phyloP scores from a whole-genome alignment of 192 early-diverging fungal species.

The Funneliformis geosporum region DNA sequence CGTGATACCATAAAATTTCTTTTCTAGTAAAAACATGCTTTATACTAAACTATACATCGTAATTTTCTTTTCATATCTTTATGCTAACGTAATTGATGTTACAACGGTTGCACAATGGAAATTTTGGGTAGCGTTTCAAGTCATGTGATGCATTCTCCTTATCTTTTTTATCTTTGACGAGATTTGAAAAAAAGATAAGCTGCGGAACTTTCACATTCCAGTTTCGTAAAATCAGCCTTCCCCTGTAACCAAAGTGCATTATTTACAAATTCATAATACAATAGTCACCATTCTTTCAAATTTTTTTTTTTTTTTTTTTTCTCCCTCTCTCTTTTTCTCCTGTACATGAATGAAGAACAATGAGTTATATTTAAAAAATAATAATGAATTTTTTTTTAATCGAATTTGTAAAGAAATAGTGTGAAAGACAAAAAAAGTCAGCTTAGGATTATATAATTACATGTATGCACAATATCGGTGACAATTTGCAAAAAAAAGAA shows the following conservation, averaged over 20 bases:
- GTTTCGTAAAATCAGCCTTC: background rate
- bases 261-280: background rate
- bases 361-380: background rate
- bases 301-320: background rate
- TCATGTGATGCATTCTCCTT: too few relatives aligned
- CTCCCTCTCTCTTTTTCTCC: too few relatives aligned
- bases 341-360: background rate
- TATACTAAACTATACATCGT: background rate
- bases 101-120: background rate
- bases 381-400: too few relatives aligned
- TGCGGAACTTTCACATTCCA: too few relatives aligned
- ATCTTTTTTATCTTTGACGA: too few relatives aligned
- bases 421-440: too few relatives aligned
- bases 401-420: too few relatives aligned
- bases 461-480: too few relatives aligned
- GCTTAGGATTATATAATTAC: too few relatives aligned
- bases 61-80: constrained; percentile 1
- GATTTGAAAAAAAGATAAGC: too few relatives aligned
- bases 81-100: background rate
- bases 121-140: too few relatives aligned
- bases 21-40: background rate
- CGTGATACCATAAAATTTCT: background rate
- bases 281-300: background rate
- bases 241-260: background rate
- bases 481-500: too few relatives aligned